Base-by-base conservation (phyloP, 2,329 filamentous ascomycete species). In the Aspergillus arachidicola region DNA sequence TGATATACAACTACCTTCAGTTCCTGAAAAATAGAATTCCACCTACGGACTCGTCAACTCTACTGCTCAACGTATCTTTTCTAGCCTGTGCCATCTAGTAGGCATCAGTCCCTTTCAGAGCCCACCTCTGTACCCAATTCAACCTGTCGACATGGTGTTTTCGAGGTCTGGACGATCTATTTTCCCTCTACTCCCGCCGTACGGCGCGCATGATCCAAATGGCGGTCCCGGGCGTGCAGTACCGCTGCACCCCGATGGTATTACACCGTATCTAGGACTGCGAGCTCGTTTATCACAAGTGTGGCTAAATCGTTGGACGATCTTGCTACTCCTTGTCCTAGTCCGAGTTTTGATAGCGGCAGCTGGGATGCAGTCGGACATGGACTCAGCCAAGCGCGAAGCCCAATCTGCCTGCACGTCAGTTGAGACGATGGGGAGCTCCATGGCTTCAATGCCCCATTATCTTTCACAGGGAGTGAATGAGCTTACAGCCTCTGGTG, bases 371-470 rank as follows among this genome's bases (percentile, higher is more conserved):
- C 85, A 93, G 74, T 84, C 87, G 69, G 89, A 94, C 74, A 86
- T 98, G 67, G 87, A 80, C 59, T 88, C 89, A 61, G 94, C 95
- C 55, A 90, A 93, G 76, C 79, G 82, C 61, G 89, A 97, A 82
- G 94, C 95, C 28, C 86, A 97, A 59, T 90, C 92, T 58, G 93
- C 94, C 67, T 99, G 95, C 78, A 93, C 89, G 62, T 91, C 91
- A 76, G 94, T 98, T 55, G 94, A 99, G 81, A 92, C 92, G 69
- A 87, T 96, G 70, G 95, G 94, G 66, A 97, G 93, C 76, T 87
- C 93, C 64, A 94, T 99, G 92, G 95, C 94, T 45, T 98, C 95
- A 43, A 97, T 98, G 93, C 95, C 95, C 62, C 91, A 97, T 79
- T 98, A 97, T 80, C 89, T 98, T 75, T 91, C 94, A 2, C 83